Base-by-base conservation (phyloP, 108 stramenopile species). In the Nannochloropsis gaditana region DNA sequence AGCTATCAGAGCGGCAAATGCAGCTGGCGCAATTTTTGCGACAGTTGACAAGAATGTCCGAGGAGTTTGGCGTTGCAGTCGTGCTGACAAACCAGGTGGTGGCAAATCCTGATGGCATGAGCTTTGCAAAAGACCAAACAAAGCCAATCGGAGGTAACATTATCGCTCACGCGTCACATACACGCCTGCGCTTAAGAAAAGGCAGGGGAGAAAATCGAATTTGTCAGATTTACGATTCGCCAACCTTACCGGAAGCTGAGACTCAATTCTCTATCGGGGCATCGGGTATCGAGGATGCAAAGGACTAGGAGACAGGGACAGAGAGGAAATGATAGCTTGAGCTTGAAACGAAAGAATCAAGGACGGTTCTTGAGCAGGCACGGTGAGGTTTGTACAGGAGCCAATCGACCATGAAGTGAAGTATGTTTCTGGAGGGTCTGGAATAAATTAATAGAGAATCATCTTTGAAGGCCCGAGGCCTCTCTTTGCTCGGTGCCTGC, bases 81-180 rank as follows among this genome's bases (percentile, higher is more conserved):
- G 97, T 99, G 80, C 93, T 99, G 79, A 99, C 97, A 43, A 99
- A 99, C 90, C 99, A 99, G 84, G 99, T 99, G 11, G 98, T 99
- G n/a, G 98, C 98, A 44, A 94, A 96, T 86, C 98, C 98, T 11
- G 99, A 95, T 90, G 91, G 91, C 1, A 97, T 99, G 95, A 93
- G 92, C 45, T 98, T 98, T 90, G 96, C 96, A n/a, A 98, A 97
- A 90, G 98, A 99, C 88, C 85, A 92, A 19, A 98, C 96, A 45
- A 99, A 99, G 90, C 97, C 99, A 8, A 99, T 99, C 89, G 99
- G 99, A 17, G 99, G 99, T 42, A 99, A 99, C 91, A 99, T 99
- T 86, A 96, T 99, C 80, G 99, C 99, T 2, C 99, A 99, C 89
- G 99, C 99, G 1, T 95, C 95, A 9, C 97, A 97, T 19, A 99